Base-by-base conservation (phyloP, 805 yeast species). In the Suhomyces kilbournensis region DNA sequence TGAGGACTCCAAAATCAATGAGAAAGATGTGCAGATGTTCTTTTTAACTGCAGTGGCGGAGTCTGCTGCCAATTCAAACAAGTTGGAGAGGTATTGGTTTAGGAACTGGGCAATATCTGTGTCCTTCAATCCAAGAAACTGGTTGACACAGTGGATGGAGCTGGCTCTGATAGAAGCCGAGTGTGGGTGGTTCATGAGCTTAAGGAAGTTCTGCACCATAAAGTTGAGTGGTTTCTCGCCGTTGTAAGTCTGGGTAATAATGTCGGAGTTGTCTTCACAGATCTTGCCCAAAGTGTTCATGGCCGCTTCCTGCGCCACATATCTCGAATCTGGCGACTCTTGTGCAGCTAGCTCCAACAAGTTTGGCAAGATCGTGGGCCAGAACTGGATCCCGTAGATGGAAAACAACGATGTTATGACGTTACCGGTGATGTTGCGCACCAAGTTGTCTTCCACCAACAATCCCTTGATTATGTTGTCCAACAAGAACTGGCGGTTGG, bases 371-470 rank as follows among this genome's bases (percentile, higher is more conserved):
- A 86, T 75, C 44, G 76, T 79, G 2, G 94, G 91, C 97, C 97
- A 90, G 25, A 76, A 74, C 23, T 76, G 71, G 43, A 88, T 75
- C 1, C 97, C 96, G 44, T 81, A 77, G 8, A 82, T 75, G 2
- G 87, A 76, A 59, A 91, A 87, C 28, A 94, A 70, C 0, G 97
- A 79, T 2, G 97, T 88, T 49, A 93, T 84, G 47, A 91, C 96
- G 62, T 86, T 91, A 39, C 97, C 97, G 5, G 97, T 86, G 54
- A 93, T 89, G 64, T 88, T 90, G 55, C 96, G 80, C 26, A 93
- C 88, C 58, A 89, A 72, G n/a, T 72, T 66, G 50, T 80, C 80
- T 1, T 70, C 59, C 54, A 80, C 86, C 30, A 79, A 60, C 44
- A 90, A 73, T 2, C 90, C 90, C 76, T 56, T 67, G 60, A 58